These are phyloP conservation scores for Apocynum venetum DNA, from an alignment of 257 asterid species.

Conservation along the genomic window DNA sequence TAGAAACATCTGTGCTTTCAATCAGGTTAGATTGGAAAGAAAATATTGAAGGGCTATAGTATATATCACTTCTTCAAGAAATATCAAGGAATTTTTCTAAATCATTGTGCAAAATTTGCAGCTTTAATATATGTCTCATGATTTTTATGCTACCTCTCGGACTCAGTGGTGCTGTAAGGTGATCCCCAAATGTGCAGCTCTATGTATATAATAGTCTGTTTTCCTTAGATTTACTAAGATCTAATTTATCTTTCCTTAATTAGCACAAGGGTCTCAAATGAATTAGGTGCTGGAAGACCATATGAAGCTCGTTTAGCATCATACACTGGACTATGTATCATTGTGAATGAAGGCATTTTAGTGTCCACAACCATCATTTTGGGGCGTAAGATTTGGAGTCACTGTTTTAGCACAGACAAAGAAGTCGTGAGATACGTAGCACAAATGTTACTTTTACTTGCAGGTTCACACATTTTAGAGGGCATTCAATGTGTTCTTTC, in stretches of 20 bases:
- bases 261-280: slow-evolving; percentile 21
- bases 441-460: slow-evolving; percentile 19
- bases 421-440: slow-evolving; percentile 20
- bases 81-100: not conserved
- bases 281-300: slow-evolving; percentile 23
- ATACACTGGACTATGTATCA: not conserved
- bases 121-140: slow-evolving; percentile 19
- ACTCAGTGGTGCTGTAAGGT: slow-evolving; percentile 20
- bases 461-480: slow-evolving; percentile 19
- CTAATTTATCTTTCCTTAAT: too few relatives aligned
- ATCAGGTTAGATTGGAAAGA: slow-evolving; percentile 1
- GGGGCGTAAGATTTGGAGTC: slow-evolving; percentile 21
- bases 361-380: slow-evolving; percentile 9
- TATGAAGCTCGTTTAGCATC: slow-evolving; percentile 18
- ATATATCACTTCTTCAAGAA: not conserved
- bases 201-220: too few relatives aligned
- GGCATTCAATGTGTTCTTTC: slow-evolving; percentile 24
- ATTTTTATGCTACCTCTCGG: slow-evolving; percentile 17
- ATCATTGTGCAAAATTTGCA: not conserved
- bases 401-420: slow-evolving; percentile 19
- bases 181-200: not conserved
- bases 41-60: too few relatives aligned
- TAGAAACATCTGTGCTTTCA: slow-evolving; percentile 19
- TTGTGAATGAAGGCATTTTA: slow-evolving; percentile 10
- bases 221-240: too few relatives aligned